Conservation (phyloP, 148 eudicot species). For the Tetragonia tetragonoides region DNA sequence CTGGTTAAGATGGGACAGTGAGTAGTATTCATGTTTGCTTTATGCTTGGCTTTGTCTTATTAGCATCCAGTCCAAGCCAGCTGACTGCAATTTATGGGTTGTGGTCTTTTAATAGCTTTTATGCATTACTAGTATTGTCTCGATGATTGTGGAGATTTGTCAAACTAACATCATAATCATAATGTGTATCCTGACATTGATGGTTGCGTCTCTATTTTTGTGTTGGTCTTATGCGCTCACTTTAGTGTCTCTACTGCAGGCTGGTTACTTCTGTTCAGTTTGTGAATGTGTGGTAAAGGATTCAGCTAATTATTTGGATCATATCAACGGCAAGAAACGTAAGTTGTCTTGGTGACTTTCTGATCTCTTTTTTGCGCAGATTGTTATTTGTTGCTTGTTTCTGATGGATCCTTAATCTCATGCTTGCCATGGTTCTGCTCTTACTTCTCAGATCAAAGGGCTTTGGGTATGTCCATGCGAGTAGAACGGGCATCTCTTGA, state of each 20-base stretch:
- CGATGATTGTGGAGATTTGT: background rate
- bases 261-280: conserved; percentile 96
- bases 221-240: conserved; percentile 14
- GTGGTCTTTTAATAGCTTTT: too few species aligned
- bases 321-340: conserved; percentile 99
- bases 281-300: conserved; percentile 99
- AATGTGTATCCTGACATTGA: background rate
- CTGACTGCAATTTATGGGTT: too few species aligned
- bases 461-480: conserved; percentile 99
- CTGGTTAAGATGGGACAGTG: background rate
- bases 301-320: conserved; percentile 97
- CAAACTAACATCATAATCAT: background rate
- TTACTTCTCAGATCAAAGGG: conserved; percentile 84
- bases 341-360: conserved; percentile 26
- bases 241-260: conserved; percentile 50
- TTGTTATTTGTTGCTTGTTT: background rate
- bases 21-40: background rate
- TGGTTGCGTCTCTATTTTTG: conserved; percentile 4
- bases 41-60: background rate
- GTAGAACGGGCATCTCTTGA: conserved; percentile 86
- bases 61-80: background rate
- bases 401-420: background rate
- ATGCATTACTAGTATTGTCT: background rate
- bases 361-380: background rate
- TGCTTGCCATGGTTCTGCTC: conserved; percentile 8